Base-by-base conservation (phyloP, 257 asterid genomes). In the Perilla frutescens region DNA sequence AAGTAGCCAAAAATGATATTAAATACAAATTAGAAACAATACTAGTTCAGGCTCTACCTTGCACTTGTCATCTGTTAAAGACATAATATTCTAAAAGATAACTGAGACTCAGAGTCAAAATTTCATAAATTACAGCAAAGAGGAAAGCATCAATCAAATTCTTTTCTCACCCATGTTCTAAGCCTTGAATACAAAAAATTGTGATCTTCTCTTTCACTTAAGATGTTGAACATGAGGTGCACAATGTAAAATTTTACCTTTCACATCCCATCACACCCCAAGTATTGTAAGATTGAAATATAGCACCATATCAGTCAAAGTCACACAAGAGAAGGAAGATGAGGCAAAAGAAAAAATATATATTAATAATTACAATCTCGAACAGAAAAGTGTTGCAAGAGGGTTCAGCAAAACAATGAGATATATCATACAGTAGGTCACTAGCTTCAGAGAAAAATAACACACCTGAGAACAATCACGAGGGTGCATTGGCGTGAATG, bases 381-480 rank as follows among this genome's bases (percentile, higher is more conserved):
- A 36, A 60, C 44, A 12, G 44, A 13, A 71, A 50, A 7, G 11
- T 55, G 53, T 12, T 34, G 62, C 49, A 72, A 57, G 74, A 49
- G 3, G 14, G 20, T 47, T 49, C 47, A 59, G 45, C 48, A 10
- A 29, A 59, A 40, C 47, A 31, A 62, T 58, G 60, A 68, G 62
- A 61, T 68, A 72, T 47, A 75, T 20, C 26, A 20, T 20, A 20
- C 26, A 34, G 51, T 9, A 34, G 76, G 66, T 69, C 49, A 56
- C 66, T 70, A 61, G 56, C 69, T 69, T 36, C 54, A 73, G 41
- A 62, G 62, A 47, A 36, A 20, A 63, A 43, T 66, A 71, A 47
- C 76, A 13, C 84, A 94, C 99, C 96, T 91, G 97, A 70, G 98
- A 79, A 89, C 99, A 94, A 81, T 94, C 99, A 20, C 88, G 92